Conservation (phyloP, 176 grass and related monocot genomes). For the Triticum dicoccoides region DNA sequence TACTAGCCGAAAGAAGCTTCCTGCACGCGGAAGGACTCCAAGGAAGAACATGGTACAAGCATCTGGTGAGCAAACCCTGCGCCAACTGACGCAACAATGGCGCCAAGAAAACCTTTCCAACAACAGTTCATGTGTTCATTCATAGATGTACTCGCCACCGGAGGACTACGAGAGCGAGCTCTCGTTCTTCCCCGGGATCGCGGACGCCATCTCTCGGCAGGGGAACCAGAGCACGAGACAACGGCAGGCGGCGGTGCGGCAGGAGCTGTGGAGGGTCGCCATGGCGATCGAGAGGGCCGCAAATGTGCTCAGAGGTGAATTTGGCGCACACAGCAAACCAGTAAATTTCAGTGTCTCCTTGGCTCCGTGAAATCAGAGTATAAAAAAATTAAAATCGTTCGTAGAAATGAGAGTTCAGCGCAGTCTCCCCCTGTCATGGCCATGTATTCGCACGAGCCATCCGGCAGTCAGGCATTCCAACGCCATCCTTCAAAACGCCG, state of each 20-base stretch:
- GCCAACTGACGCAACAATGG: neutral
- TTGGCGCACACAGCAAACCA: constrained; percentile 1
- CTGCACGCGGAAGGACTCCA: constrained; percentile 73
- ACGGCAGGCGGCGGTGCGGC: constrained; percentile 14
- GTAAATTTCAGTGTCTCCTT: neutral
- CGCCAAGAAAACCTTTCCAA: neutral
- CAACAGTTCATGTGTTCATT: neutral
- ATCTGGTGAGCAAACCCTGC: constrained; percentile 54
- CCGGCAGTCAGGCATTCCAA: too few species aligned
- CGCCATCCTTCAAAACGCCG: too few species aligned
- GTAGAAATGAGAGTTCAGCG: neutral
- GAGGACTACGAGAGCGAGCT: constrained; percentile 74
- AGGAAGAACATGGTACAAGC: constrained; percentile 94
- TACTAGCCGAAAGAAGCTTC: constrained; percentile 91
- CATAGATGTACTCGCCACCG: constrained; percentile 79
- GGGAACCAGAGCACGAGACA: constrained; percentile 12
- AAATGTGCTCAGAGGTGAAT: constrained; percentile 56
- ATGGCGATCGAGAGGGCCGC: constrained; percentile 67
- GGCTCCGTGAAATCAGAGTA: constrained; percentile 17
- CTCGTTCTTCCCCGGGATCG: constrained; percentile 72
- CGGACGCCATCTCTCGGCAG: constrained; percentile 54
- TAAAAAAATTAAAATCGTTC: neutral
- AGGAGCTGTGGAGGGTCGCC: constrained; percentile 71
- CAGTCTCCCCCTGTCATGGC: neutral
- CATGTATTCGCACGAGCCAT: too few species aligned